Evolutionary conservation across 495 filamentous ascomycete species (phyloP).

Genomic region (Stereocaulon alpinum): DNA sequence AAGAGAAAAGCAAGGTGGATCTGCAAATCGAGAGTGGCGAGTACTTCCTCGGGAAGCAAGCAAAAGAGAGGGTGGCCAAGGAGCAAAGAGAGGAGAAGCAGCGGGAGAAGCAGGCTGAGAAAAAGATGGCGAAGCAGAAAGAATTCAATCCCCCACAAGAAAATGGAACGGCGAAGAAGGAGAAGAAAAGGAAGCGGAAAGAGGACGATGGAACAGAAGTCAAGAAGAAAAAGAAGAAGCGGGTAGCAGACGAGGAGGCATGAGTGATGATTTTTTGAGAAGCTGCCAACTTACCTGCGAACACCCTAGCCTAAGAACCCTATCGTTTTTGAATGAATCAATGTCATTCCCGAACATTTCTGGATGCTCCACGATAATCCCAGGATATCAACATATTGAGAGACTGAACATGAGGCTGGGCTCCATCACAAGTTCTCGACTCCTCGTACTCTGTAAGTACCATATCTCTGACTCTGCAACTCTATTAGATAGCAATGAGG

Average conservation of each 20-base stretch:
- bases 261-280: not conserved
- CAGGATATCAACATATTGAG: too few species aligned
- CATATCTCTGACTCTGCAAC: too few species aligned
- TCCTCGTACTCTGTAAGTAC: too few species aligned
- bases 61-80: constrained; percentile 71
- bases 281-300: not conserved
- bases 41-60: constrained; percentile 88
- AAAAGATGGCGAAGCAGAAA: constrained; percentile 71
- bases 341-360: too few species aligned
- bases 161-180: constrained; percentile 39
- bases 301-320: not conserved
- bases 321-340: too few species aligned
- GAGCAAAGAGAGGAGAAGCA: constrained; percentile 72
- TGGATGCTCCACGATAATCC: too few species aligned
- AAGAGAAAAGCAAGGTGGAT: constrained; percentile 95
- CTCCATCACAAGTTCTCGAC: too few species aligned
- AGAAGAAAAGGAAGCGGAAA: constrained; percentile 50
- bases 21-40: constrained; percentile 96
- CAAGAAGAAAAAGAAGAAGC: constrained; percentile 37
- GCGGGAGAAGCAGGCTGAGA: constrained; percentile 76
- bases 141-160: constrained; percentile 83
- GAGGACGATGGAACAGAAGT: constrained; percentile 43
- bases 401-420: too few species aligned
- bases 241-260: not conserved
- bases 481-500: too few species aligned